These are phyloP conservation scores for Tolypocladium tropicale DNA, from an alignment of 2,329 filamentous ascomycete species.

Conservation along the genomic window DNA sequence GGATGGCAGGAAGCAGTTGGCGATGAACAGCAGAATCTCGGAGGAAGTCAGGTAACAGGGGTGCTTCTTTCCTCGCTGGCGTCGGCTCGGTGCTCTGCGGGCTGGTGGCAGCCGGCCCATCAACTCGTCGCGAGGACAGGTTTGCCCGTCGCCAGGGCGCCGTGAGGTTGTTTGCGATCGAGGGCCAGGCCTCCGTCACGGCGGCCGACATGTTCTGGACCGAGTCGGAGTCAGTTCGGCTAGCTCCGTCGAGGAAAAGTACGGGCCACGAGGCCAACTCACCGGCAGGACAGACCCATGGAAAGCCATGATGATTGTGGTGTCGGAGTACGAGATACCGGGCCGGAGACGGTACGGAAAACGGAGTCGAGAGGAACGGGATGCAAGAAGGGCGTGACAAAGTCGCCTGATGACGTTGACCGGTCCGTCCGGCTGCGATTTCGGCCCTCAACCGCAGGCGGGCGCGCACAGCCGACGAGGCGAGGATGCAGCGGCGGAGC, in stretches of 20 bases:
- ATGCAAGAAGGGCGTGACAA: neutral
- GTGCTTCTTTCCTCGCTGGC: conserved; percentile 7
- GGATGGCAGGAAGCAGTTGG: neutral
- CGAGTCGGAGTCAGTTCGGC: neutral
- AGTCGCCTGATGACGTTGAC: neutral
- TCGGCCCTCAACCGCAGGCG: neutral
- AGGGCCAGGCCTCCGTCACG: conserved; percentile 35
- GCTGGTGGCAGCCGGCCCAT: conserved; percentile 1
- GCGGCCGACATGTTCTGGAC: conserved; percentile 29
- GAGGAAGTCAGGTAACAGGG: conserved; percentile 17
- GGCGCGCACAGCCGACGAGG: neutral
- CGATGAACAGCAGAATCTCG: conserved; percentile 9
- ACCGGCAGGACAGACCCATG: conserved; percentile 19
- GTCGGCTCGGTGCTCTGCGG: conserved; percentile 1
- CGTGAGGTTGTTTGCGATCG: conserved; percentile 29
- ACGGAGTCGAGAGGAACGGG: neutral
- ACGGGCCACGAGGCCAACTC: neutral
- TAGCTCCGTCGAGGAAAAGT: neutral
- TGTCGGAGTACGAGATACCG: neutral
- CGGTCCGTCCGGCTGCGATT: neutral
- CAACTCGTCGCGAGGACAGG: conserved; percentile 5
- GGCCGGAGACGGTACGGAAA: neutral
- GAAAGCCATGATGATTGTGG: conserved; percentile 13
- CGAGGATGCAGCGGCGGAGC: neutral
- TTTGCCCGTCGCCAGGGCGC: conserved; percentile 20